Evolutionary conservation across 345 rosid species (phyloP), one percentile per base, ranked within the genome.

Genomic region (Eucalyptus cloeziana): DNA sequence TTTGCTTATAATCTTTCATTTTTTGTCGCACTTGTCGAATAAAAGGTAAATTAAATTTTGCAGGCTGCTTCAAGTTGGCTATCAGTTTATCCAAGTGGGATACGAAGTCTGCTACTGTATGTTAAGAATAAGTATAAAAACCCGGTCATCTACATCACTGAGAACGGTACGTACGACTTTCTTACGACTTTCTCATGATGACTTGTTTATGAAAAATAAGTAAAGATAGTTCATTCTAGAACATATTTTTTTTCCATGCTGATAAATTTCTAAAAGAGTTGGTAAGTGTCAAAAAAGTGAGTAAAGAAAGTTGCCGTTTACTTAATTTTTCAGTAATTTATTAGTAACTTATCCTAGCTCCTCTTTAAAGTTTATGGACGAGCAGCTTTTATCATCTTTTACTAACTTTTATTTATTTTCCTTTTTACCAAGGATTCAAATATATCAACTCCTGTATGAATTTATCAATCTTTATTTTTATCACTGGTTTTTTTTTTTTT

Each of bases 81-180:
- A 7, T 89, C 40, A 49, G 89, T 90, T 12, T 90, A 92, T 89
- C 93, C 93, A 12, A 64, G 33, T 31, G 93, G 93, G 80, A 86
- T 90, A 16, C 24, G 87, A 27, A 89, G 89, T 80, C 40, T 92
- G 3, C 43, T 92, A 49, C 51, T 90, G n/a, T 89, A 92, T 37
- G 85, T 87, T 17, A 90, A 89, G 89, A 85, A 47, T 4, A 92
- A 91, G 49, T 94, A 94, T 86, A 89, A 85, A 10, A 89, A 90
- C 87, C 94, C 94, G 8, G 51, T 93, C 58, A 90, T 92, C 45
- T 93, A 91, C 91, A 91, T 94, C 25, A 94, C 94, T 3, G 94
- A 94, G 58, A 91, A 94, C 79, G 94, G 94, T 93, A 88, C 14
- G 4, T 19, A 71, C 5, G 83, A 71, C 12, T 37, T 10, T 71